Evolutionary conservation across 495 filamentous ascomycete genomes (phyloP).

Genomic region (Pyrenula aspistea): DNA sequence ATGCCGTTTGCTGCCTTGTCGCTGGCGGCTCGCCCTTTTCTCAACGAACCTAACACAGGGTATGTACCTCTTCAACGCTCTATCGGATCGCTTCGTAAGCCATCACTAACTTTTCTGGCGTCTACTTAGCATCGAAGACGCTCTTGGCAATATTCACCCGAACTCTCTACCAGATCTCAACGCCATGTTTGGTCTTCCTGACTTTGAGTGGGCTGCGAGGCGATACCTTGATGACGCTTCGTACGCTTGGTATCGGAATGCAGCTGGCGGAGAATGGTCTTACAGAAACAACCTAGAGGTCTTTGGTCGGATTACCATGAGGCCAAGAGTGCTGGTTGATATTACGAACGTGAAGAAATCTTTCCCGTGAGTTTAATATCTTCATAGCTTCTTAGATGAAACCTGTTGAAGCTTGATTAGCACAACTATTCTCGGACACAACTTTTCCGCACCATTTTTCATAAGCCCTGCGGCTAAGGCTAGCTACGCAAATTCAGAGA

Average conservation of each 20-base stretch:
- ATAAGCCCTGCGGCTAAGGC: constrained; percentile 25
- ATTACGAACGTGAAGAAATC: constrained; percentile 19
- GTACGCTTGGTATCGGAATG: constrained; percentile 29
- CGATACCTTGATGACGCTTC: constrained; percentile 13
- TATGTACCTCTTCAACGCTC: neutral
- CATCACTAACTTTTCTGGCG: constrained; percentile 15
- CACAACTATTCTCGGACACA: constrained; percentile 7
- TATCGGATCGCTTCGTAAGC: neutral
- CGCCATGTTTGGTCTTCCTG: constrained; percentile 18
- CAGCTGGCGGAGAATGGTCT: constrained; percentile 25
- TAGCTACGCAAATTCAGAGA: constrained; percentile 17
- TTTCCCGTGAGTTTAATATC: constrained; percentile 6
- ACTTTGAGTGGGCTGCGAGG: constrained; percentile 23
- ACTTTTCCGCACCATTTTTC: constrained; percentile 30
- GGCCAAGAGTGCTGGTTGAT: constrained; percentile 16
- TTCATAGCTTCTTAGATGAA: neutral
- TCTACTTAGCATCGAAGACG: constrained; percentile 17
- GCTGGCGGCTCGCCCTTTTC: neutral
- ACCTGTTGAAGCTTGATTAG: neutral
- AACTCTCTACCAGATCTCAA: constrained; percentile 15
- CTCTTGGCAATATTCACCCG: constrained; percentile 12
- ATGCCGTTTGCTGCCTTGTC: neutral
- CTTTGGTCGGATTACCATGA: constrained; percentile 15
- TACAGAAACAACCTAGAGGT: constrained; percentile 29
- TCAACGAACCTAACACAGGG: neutral